These are phyloP conservation scores for Amphicarpaea edgeworthii DNA, from an alignment of 306 rosid genomes.

Conservation along the genomic window DNA sequence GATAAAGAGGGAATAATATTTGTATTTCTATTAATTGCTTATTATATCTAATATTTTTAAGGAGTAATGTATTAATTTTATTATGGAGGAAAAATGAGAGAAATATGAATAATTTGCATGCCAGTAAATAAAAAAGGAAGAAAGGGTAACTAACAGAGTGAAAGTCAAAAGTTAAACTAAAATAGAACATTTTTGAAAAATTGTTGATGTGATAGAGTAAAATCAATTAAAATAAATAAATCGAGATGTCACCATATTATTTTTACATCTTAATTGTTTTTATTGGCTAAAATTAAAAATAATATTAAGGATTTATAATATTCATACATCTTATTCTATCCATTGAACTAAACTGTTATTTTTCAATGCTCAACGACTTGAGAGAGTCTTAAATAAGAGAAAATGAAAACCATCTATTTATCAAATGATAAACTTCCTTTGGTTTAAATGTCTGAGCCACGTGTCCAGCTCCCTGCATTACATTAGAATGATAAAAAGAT, in stretches of 20 bases:
- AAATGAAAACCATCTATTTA: conserved; percentile 52
- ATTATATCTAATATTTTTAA: too few relatives aligned
- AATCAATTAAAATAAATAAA: not conserved
- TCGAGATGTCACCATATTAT: not conserved
- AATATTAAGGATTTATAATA: too few relatives aligned
- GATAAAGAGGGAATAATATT: too few relatives aligned
- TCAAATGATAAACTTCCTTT: conserved; percentile 46
- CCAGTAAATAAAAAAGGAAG: not conserved
- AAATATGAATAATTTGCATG: not conserved
- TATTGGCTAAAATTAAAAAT: not conserved
- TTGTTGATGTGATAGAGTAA: not conserved
- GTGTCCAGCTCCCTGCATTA: conserved; percentile 55
- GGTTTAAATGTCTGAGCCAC: conserved; percentile 55
- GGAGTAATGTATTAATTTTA: not conserved
- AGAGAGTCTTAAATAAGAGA: conserved; percentile 41
- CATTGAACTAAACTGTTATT: too few relatives aligned
- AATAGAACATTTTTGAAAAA: not conserved
- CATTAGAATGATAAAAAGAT: not conserved
- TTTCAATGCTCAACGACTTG: too few relatives aligned
- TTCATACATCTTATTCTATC: too few relatives aligned
- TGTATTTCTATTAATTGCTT: not conserved
- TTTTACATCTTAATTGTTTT: not conserved
- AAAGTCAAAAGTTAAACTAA: not conserved
- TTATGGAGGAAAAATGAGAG: not conserved
- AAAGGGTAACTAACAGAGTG: not conserved